A percentile compares a stretch with the other conserved stretches of the same genome.
Conservation (phyloP, 257 asterid species). For the Solanum etuberosum region DNA sequence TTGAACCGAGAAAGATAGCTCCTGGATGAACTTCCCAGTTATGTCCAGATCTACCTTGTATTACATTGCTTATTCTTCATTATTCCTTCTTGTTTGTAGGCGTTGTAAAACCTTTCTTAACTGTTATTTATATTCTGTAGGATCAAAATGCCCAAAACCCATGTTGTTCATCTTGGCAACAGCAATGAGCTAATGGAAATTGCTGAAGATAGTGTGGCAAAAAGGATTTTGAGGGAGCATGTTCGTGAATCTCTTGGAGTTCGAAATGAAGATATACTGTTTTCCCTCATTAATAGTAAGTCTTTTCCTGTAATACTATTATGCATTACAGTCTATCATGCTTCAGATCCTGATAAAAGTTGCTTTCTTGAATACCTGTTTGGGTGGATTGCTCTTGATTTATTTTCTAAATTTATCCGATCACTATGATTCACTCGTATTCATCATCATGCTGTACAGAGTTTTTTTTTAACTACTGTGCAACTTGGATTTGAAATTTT, state of each 20-base stretch:
- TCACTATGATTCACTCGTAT: neutral
- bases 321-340: neutral
- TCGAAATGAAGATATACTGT: slow-evolving; percentile 68
- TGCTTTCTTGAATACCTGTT: neutral
- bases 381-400: neutral
- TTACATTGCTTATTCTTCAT: slow-evolving; percentile 6
- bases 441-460: neutral
- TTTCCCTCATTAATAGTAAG: slow-evolving; percentile 90
- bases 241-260: slow-evolving; percentile 83
- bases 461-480: neutral
- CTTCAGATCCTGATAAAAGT: neutral
- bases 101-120: neutral
- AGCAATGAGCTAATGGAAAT: slow-evolving; percentile 86
- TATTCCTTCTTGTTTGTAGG: neutral
- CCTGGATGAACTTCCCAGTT: neutral
- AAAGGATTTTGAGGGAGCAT: slow-evolving; percentile 79
- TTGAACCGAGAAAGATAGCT: neutral
- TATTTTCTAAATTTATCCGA: neutral
- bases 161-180: slow-evolving; percentile 96
- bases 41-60: neutral
- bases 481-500: neutral
- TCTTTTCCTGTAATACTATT: neutral
- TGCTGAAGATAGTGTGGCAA: slow-evolving; percentile 72
- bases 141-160: slow-evolving; percentile 89
- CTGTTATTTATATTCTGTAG: slow-evolving; percentile 30